phyloP scores from a whole-genome alignment of 2,329 filamentous ascomycete genomes.

The Talaromyces atroroseus region DNA sequence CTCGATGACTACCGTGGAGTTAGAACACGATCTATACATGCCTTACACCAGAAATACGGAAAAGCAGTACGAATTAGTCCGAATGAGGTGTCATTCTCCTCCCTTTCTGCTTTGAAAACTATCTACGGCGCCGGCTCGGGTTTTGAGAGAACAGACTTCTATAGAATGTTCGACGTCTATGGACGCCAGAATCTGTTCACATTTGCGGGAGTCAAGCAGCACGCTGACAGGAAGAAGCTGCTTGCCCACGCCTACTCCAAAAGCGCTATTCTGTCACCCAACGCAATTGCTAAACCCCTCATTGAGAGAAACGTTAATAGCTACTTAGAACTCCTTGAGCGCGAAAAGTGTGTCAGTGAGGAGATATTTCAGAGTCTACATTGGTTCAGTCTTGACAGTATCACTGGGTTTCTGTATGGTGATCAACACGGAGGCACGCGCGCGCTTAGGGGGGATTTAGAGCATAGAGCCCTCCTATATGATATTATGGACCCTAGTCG shows the following conservation, averaged over 20 bases:
- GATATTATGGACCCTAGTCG: constrained; percentile 48
- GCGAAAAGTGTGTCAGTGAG: constrained; percentile 26
- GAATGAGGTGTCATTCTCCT: constrained; percentile 42
- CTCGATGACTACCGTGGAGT: constrained; percentile 42
- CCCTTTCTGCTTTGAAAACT: constrained; percentile 43
- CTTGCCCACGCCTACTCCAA: constrained; percentile 52
- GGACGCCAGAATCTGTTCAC: constrained; percentile 50
- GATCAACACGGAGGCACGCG: constrained; percentile 37
- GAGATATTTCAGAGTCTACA: constrained; percentile 49
- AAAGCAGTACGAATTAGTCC: constrained; percentile 45
- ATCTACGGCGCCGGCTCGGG: constrained; percentile 52
- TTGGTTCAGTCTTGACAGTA: constrained; percentile 50
- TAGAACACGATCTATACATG: constrained; percentile 39
- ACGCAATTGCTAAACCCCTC: constrained; percentile 23
- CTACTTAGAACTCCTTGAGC: constrained; percentile 40
- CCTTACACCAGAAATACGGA: constrained; percentile 44
- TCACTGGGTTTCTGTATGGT: constrained; percentile 50
- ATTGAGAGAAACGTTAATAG: constrained; percentile 37
- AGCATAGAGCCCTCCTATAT: constrained; percentile 38
- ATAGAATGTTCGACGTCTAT: constrained; percentile 53
- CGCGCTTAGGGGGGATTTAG: constrained; percentile 40
- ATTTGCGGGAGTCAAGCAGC: constrained; percentile 40
- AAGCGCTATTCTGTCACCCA: constrained; percentile 34
- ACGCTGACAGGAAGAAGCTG: constrained; percentile 49
- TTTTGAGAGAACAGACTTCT: constrained; percentile 48